phyloP scores from a whole-genome alignment of 179 eudicot genomes.

The Vitellaria paradoxa region DNA sequence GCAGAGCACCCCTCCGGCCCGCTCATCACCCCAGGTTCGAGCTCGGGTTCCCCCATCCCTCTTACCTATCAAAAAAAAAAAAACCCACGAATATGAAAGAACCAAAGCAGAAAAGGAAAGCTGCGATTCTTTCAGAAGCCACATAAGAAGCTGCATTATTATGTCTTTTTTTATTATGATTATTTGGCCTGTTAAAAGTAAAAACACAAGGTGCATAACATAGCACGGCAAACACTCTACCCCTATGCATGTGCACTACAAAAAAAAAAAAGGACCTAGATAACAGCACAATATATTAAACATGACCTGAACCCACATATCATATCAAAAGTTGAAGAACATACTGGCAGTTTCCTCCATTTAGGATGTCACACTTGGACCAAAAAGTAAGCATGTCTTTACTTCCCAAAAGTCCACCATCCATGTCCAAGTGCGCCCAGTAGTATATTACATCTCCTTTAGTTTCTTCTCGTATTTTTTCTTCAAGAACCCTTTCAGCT shows the following conservation, averaged over 20 bases:
- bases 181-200: background rate
- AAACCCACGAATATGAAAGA: background rate
- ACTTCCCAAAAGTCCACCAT: slow-evolving; percentile 42
- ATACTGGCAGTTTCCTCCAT: slow-evolving; percentile 92
- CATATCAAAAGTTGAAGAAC: slow-evolving; percentile 1
- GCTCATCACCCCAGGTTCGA: too few species aligned
- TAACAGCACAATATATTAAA: background rate
- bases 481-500: slow-evolving; percentile 76
- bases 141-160: background rate
- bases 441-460: slow-evolving; percentile 83
- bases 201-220: background rate
- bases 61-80: too few species aligned
- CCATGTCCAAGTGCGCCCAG: slow-evolving; percentile 64
- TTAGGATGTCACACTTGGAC: slow-evolving; percentile 87
- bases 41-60: background rate
- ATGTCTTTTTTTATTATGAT: background rate
- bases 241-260: background rate
- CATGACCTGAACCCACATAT: slow-evolving; percentile 1
- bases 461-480: slow-evolving; percentile 48
- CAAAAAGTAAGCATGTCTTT: slow-evolving; percentile 64
- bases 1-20: too few species aligned
- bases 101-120: background rate
- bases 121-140: slow-evolving; percentile 3
- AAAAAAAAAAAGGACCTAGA: background rate
- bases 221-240: background rate